These are phyloP conservation scores for Auricularia cornea DNA, from an alignment of 768 basidiomycete species.

Conservation along the genomic window DNA sequence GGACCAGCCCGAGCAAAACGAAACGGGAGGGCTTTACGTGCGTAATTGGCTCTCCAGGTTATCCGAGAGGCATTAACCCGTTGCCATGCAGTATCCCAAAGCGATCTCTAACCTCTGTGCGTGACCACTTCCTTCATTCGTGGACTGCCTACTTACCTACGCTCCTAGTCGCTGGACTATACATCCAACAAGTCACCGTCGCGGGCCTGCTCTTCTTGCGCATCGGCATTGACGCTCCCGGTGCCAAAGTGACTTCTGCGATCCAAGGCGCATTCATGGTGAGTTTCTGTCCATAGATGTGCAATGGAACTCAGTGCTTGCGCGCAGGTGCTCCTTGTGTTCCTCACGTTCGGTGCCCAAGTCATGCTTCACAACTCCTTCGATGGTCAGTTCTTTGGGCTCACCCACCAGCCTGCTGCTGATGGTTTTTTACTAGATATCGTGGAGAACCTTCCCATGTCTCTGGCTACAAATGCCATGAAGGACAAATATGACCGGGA, in stretches of 20 bases:
- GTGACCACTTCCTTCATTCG: constrained; percentile 12
- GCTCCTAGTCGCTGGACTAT: constrained; percentile 53
- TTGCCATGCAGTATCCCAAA: constrained; percentile 26
- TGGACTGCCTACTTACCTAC: neutral
- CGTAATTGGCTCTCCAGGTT: constrained; percentile 42
- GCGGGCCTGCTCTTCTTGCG: constrained; percentile 63
- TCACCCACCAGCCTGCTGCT: constrained; percentile 1
- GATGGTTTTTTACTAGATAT: constrained; percentile 31
- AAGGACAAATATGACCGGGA: constrained; percentile 27
- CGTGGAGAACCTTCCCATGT: constrained; percentile 49
- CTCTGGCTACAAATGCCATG: constrained; percentile 51
- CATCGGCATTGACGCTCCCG: constrained; percentile 26
- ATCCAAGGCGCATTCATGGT: constrained; percentile 48
- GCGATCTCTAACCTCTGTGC: constrained; percentile 43
- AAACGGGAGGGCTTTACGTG: neutral
- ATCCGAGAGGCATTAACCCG: constrained; percentile 38
- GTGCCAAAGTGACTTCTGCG: constrained; percentile 26
- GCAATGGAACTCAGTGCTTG: too few relatives aligned
- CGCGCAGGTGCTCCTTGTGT: neutral
- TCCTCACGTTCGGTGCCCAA: constrained; percentile 21
- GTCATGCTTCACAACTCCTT: constrained; percentile 31
- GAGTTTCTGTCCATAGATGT: too few relatives aligned
- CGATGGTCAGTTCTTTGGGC: constrained; percentile 25
- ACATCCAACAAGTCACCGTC: constrained; percentile 61
- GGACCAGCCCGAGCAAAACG: neutral